Base-by-base conservation (phyloP, 2,329 filamentous ascomycete species). In the Trichothecium roseum region DNA sequence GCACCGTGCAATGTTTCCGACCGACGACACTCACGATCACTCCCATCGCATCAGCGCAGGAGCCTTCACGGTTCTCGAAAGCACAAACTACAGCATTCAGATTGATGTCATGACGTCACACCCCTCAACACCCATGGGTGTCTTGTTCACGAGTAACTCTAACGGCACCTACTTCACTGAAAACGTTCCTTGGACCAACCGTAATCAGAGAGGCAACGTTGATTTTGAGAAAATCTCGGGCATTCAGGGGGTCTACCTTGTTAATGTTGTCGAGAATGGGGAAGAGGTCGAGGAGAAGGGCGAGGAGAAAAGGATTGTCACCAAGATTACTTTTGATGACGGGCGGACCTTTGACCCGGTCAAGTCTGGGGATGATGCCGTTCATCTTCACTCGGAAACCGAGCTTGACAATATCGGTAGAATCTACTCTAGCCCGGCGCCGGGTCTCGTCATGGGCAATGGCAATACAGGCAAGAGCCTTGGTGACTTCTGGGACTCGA, bases 51-150 rank as follows among this genome's bases (percentile, higher is more conserved):
- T 88, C 49, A 72, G 86, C 42, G 82, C 94, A 54, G 76, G 89
- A 53, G 85, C 84, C 3, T 98, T 95, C 57, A 98, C 91, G 0
- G 74, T 98, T 32, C 70, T 98, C 28, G 89, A 96, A 60, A 91
- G 88, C 50, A 96, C 91, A 29, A 89, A 94, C 53, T 95, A 98
- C 65, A 95, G 89, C 63, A 87, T 98, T 47, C 89, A 96, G 60
- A 78, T 98, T 37, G 88, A 96, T 57, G 88, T 96, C 43, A 80
- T 89, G 72, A 85, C 81, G 2, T 67, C 67, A 28, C 66, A 64
- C 30, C 71, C 71, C 10, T 72, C 69, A 2, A 74, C 72, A 27
- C 74, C 81, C 1, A 89, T 94, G 74, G 93, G 91, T 24, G 78
- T 83, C 9, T 68, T 98, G 38, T 89, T 95, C 51, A 94, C 87